Base-by-base conservation (phyloP, 495 filamentous ascomycete genomes). In the Antarctomyces pellizariae region DNA sequence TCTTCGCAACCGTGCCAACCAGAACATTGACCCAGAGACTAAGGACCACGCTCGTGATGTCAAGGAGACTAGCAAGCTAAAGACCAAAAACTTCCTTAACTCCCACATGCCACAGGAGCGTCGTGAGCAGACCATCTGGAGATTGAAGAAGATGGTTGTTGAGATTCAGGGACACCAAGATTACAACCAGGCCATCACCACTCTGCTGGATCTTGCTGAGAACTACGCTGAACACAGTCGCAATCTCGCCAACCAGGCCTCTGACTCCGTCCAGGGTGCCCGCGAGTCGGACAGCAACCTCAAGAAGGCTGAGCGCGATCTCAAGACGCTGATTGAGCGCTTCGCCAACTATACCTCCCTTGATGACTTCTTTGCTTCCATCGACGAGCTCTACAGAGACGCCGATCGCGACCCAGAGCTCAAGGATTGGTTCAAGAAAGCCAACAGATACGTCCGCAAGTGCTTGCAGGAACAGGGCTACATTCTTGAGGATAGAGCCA, bases 111-210 rank as follows among this genome's bases (percentile, higher is more conserved):
- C 86, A 0, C 56, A 83, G 54, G 84, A 95, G 52, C 80, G 89
- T 32, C 80, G 84, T 16, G 82, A 95, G 2, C 84, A 91, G 56
- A 69, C 68, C 13, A 67, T 93, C 39, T 93, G 69, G 62, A 75
- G 86, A 25, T 47, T 97, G 31, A 95, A 93, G 67, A 95, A 93
- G 64, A 90, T 97, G 77, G 52, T 97, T 14, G 60, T 92, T 30
- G 86, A 97, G 56, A 74, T 90, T 30, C 86, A 97, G 46, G 71
- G 79, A 20, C 86, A 92, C 43, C 65, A 70, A 27, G 86, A 95
- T 35, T 97, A 97, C 46, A 64, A 82, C 32, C 67, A 68, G 42
- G 89, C 86, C 5, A 71, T 95, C 34, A 66, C 82, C 34, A 91
- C 83, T 7, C 48, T 97, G 4, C 58, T 97, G 16, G 49, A 56